Evolutionary conservation across 148 eudicot genomes (phyloP).

Genomic region (Chenopodium album): DNA sequence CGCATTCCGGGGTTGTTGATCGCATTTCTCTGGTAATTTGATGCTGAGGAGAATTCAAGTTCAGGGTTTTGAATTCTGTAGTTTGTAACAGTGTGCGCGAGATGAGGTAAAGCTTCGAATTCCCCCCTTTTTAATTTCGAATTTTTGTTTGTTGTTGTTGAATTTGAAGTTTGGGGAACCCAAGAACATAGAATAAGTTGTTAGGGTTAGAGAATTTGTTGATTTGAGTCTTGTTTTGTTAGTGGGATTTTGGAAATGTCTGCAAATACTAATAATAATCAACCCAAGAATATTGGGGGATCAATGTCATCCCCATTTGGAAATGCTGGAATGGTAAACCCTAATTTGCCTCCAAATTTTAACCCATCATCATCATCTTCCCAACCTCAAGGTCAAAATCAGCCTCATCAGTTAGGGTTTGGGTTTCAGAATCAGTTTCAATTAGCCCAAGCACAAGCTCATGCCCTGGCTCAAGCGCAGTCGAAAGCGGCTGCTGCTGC

Average conservation of each 20-base stretch:
- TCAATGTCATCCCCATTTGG: slow-evolving; percentile 52
- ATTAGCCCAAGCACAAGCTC: slow-evolving; percentile 65
- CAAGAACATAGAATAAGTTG: neutral
- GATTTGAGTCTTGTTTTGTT: slow-evolving; percentile 1
- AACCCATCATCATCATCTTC: slow-evolving; percentile 29
- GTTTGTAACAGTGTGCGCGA: neutral
- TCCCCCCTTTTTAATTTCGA: neutral
- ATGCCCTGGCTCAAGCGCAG: slow-evolving; percentile 47
- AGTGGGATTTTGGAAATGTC: slow-evolving; percentile 40
- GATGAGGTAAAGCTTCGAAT: neutral
- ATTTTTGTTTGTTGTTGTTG: neutral
- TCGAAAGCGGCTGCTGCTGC: slow-evolving; percentile 29
- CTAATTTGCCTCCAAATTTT: slow-evolving; percentile 54
- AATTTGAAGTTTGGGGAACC: neutral
- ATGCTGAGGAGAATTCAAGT: neutral
- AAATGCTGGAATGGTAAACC: slow-evolving; percentile 45
- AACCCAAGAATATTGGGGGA: slow-evolving; percentile 50
- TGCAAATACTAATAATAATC: slow-evolving; percentile 44
- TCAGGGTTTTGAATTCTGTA: neutral
- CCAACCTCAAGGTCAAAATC: slow-evolving; percentile 40
- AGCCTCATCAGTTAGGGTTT: slow-evolving; percentile 53
- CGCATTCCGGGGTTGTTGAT: neutral
- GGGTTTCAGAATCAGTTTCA: slow-evolving; percentile 58
- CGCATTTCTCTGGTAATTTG: neutral
- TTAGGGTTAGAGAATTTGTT: neutral